phyloP scores from a whole-genome alignment of 176 grass and related monocot genomes.

The Guadua angustifolia region DNA sequence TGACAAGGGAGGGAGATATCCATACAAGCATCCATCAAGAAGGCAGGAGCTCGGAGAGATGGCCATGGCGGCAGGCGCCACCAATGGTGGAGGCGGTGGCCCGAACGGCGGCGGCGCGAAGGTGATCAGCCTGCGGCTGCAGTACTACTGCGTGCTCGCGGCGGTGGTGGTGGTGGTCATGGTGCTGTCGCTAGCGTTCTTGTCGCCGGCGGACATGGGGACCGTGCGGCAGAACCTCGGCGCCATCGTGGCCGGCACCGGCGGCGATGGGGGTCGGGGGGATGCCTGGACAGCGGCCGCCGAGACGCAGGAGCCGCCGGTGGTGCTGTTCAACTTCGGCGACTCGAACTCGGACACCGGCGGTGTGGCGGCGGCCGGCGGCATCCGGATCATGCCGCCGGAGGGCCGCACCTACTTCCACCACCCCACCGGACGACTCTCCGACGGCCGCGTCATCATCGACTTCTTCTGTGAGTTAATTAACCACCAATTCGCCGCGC shows the following conservation, averaged over 20 bases:
- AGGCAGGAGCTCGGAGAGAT: constrained; percentile 4
- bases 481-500: not conserved
- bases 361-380: constrained; percentile 64
- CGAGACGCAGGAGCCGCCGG: not conserved
- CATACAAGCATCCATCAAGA: not conserved
- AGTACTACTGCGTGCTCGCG: constrained; percentile 61
- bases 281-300: not conserved
- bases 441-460: constrained; percentile 90
- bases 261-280: not conserved
- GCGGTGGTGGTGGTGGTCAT: constrained; percentile 45
- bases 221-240: constrained; percentile 54
- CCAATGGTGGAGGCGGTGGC: constrained; percentile 22
- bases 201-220: constrained; percentile 49
- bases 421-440: constrained; percentile 70
- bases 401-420: constrained; percentile 75
- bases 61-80: constrained; percentile 48
- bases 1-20: not conserved
- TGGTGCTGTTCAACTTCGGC: constrained; percentile 89
- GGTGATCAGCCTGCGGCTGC: constrained; percentile 56
- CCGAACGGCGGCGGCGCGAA: constrained; percentile 27
- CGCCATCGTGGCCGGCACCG: constrained; percentile 8
- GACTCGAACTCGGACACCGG: constrained; percentile 97
- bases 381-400: constrained; percentile 55
- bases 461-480: constrained; percentile 87
- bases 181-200: constrained; percentile 53